A percentile compares a stretch with the other conserved stretches of the same genome.
phyloP scores from a whole-genome alignment of 108 stramenopile species.

The Fragilariopsis cylindrus region DNA sequence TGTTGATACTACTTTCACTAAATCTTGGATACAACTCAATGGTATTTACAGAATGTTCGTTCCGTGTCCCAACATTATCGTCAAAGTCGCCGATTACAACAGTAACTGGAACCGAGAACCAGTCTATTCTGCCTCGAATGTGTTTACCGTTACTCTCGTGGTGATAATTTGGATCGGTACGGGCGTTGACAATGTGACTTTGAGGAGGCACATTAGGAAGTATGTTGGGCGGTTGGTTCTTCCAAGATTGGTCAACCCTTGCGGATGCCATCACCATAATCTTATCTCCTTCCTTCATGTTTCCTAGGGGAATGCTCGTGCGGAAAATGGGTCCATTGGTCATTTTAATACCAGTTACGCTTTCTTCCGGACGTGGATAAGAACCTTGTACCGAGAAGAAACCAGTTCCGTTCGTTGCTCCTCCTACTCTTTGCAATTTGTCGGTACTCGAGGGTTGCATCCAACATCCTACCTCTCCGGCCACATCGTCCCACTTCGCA shows the following conservation, averaged over 20 bases:
- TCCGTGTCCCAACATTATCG: slow-evolving; percentile 30
- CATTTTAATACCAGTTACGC: neutral
- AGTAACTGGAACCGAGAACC: slow-evolving; percentile 77
- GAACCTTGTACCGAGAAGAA: slow-evolving; percentile 34
- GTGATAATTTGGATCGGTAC: slow-evolving; percentile 84
- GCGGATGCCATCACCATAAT: slow-evolving; percentile 62
- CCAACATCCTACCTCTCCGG: slow-evolving; percentile 45
- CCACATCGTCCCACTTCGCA: slow-evolving; percentile 65
- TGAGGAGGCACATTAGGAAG: slow-evolving; percentile 52
- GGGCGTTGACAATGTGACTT: slow-evolving; percentile 89
- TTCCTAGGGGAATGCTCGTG: slow-evolving; percentile 43
- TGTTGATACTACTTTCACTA: slow-evolving; percentile 20
- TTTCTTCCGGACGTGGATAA: slow-evolving; percentile 21
- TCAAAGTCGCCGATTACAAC: slow-evolving; percentile 55
- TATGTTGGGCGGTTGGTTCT: slow-evolving; percentile 23
- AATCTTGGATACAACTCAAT: slow-evolving; percentile 40
- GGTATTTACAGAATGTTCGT: slow-evolving; percentile 19
- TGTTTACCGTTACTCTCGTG: slow-evolving; percentile 58
- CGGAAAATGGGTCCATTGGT: slow-evolving; percentile 57
- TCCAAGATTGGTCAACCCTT: slow-evolving; percentile 73
- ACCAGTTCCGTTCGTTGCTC: slow-evolving; percentile 27
- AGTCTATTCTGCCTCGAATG: slow-evolving; percentile 76
- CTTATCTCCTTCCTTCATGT: slow-evolving; percentile 47
- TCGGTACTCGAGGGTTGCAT: slow-evolving; percentile 45
- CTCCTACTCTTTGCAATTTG: slow-evolving; percentile 11